phyloP scores from a whole-genome alignment of 2,329 filamentous ascomycete genomes.

The Rugonectria rugulosa region DNA sequence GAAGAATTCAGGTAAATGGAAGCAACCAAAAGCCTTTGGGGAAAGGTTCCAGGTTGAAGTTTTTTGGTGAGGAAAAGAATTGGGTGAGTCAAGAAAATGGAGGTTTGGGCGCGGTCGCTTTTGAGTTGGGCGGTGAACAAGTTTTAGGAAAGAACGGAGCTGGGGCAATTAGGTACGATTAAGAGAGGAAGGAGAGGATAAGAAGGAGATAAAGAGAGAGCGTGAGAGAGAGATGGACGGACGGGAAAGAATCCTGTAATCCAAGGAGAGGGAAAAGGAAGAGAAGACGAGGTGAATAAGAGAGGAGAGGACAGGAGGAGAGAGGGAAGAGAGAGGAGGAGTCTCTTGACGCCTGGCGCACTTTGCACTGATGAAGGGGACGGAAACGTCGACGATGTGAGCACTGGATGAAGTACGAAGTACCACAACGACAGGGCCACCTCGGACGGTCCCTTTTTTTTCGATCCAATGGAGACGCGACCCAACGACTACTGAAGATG shows the following conservation, averaged over 20 bases:
- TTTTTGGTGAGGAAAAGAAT: slow-evolving; percentile 2
- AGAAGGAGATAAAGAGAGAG: slow-evolving; percentile 9
- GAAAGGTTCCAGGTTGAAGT: neutral
- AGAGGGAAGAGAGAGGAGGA: slow-evolving; percentile 25
- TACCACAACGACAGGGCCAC: slow-evolving; percentile 25
- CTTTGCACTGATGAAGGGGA: neutral
- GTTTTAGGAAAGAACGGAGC: slow-evolving; percentile 2
- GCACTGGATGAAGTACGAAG: neutral
- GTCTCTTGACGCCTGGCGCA: slow-evolving; percentile 23
- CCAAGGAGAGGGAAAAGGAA: slow-evolving; percentile 10
- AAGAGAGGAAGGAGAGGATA: slow-evolving; percentile 6
- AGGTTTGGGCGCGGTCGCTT: neutral
- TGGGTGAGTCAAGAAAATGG: slow-evolving; percentile 14
- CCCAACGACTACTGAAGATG: slow-evolving; percentile 27
- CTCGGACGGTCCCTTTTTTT: slow-evolving; percentile 28
- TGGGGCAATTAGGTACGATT: neutral
- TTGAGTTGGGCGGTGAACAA: neutral
- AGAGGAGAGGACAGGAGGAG: slow-evolving; percentile 9
- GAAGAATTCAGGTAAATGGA: neutral
- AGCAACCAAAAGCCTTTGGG: neutral
- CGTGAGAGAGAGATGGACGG: slow-evolving; percentile 9
- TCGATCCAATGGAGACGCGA: slow-evolving; percentile 33
- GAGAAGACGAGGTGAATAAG: slow-evolving; percentile 3
- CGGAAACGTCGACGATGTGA: slow-evolving; percentile 25
- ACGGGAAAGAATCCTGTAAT: slow-evolving; percentile 15